Base-by-base conservation (phyloP, 306 rosid species). In the Boehmeria nivea region DNA sequence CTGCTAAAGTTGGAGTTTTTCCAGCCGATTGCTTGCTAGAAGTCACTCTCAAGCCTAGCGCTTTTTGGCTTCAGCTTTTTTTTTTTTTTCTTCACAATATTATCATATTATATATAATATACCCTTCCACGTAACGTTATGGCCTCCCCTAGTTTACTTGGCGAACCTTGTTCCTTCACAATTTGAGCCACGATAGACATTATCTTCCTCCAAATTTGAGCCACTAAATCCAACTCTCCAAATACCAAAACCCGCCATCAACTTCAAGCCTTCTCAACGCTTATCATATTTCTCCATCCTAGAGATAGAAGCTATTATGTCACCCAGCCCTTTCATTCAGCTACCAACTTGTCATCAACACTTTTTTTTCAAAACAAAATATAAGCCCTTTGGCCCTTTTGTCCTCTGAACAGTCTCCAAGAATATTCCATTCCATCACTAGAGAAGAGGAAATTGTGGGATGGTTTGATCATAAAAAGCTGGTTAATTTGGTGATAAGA, bases 121-220 rank as follows among this genome's bases (percentile, higher is more conserved):
- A 31, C 8, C 50, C 34, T 21, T 47, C 80, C 76, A 74, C 76
- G 80, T 64, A 60, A 19, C 8, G 10, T 27, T 28, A 54, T 54
- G 53, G 51, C 47, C 52, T 63, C 71, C 60, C 60, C 55, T 37
- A 22, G 68, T 52, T 59, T 64, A 48, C 61, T 34, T 52, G 71
- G 65, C 66, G 65, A 63, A 47, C 34, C 33, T 57, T 51, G 3
- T 33, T 16, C 64, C 50, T 48, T 15, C 22, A 45, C 12, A 7
- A 11, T 6, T 21, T n/a, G 16, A 33, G 36, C 68, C 61, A 18
- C 64, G 33, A 51, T 21, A 58, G 43, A 24, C 37, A 2, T 57
- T 46, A 56, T 27, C 61, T 53, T n/a, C 9, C 43, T 55, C 31
- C 57, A 26, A 48, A 36, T 74, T 54, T 48, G n/a, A 49, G 57